Evolutionary conservation across 1,284 basidiomycete genomes (phyloP).

Genomic region (Boletellus deceptivus): DNA sequence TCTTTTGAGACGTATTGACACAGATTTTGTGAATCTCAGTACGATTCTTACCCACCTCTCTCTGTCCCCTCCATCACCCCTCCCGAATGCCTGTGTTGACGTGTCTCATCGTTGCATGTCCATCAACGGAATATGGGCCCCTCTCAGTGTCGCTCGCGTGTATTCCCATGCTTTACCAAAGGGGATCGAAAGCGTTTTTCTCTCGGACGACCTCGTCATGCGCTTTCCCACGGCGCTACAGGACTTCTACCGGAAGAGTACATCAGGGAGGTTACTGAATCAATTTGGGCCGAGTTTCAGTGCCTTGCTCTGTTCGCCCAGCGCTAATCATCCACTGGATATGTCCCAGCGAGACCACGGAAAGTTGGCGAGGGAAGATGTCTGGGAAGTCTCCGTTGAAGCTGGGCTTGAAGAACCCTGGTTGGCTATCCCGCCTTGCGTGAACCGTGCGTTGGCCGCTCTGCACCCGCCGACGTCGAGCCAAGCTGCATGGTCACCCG

Average conservation of each 20-base stretch:
- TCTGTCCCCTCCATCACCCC: constrained; percentile 37
- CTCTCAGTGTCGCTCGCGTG: constrained; percentile 53
- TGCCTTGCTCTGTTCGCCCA: constrained; percentile 21
- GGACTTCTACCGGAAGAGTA: constrained; percentile 49
- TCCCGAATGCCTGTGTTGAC: constrained; percentile 22
- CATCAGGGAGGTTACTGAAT: constrained; percentile 42
- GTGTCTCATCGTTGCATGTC: constrained; percentile 43
- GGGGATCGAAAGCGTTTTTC: constrained; percentile 47
- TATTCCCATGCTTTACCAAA: constrained; percentile 32
- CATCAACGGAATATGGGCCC: constrained; percentile 64
- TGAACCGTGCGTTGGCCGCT: constrained; percentile 30
- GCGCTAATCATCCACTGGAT: constrained; percentile 14
- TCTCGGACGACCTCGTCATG: constrained; percentile 57
- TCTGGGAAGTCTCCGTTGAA: constrained; percentile 24
- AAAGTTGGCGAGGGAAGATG: constrained; percentile 9
- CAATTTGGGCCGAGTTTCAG: constrained; percentile 49
- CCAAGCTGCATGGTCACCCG: constrained; percentile 18
- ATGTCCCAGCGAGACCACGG: constrained; percentile 4
- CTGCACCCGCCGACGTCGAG: constrained; percentile 20
- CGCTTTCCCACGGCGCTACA: constrained; percentile 57
- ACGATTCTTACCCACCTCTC: constrained; percentile 46
- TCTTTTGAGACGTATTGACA: constrained; percentile 66
- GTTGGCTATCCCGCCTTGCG: constrained; percentile 28
- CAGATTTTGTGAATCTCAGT: constrained; percentile 69
- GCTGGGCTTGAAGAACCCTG: constrained; percentile 26